phyloP scores from a whole-genome alignment of 208 protist species.

The Endotrypanum monterogeii region DNA sequence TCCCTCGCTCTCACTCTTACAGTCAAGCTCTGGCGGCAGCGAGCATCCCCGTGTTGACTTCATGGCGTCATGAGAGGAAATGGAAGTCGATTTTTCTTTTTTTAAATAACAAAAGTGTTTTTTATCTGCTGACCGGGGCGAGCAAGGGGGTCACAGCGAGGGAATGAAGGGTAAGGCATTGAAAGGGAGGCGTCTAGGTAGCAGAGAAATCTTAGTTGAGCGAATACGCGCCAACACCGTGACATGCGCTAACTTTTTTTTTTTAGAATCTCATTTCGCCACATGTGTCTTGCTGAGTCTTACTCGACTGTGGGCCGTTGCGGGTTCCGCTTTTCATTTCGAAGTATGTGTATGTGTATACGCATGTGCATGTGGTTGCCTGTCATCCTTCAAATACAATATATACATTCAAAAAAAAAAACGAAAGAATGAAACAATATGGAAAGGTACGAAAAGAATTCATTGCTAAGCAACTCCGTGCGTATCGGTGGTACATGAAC shows the following conservation, averaged over 20 bases:
- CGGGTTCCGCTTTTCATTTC: not conserved
- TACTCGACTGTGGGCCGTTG: too few relatives aligned
- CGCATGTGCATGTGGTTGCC: too few relatives aligned
- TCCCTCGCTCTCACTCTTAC: not conserved
- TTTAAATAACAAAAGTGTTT: not conserved
- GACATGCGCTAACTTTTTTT: not conserved
- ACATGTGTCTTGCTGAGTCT: not conserved
- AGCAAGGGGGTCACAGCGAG: not conserved
- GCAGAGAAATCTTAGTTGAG: not conserved
- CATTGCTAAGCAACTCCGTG: not conserved
- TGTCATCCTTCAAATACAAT: not conserved
- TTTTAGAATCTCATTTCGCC: not conserved
- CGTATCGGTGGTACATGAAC: not conserved
- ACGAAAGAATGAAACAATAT: not conserved
- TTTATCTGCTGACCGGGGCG: not conserved
- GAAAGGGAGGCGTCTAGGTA: not conserved
- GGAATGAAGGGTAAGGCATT: not conserved
- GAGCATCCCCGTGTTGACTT: not conserved
- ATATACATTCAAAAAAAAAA: too few relatives aligned
- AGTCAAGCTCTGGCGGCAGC: not conserved
- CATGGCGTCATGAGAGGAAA: not conserved
- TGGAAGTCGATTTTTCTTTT: not conserved
- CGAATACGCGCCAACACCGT: not conserved
- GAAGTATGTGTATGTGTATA: not conserved
- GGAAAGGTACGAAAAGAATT: not conserved